Percentiles rank a stretch among this genome's conserved stretches.
Conservation (phyloP, 2,329 filamentous ascomycete species). For the Akanthomyces lecanii region DNA sequence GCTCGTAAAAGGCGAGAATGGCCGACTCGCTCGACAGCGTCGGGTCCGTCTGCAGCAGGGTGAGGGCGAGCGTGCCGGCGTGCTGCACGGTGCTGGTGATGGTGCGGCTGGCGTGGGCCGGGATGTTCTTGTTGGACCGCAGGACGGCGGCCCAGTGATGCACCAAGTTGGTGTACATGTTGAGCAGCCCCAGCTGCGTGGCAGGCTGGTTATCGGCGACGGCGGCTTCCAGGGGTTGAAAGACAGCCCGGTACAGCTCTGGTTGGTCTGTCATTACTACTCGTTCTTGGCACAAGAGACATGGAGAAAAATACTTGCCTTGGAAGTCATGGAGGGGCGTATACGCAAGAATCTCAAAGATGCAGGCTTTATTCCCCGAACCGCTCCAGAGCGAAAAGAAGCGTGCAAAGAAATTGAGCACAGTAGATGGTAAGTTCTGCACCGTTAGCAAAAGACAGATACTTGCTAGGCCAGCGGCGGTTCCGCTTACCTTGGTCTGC, state of each 20-base stretch:
- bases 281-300: background rate
- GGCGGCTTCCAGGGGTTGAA: constrained; percentile 48
- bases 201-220: constrained; percentile 45
- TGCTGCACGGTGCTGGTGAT: constrained; percentile 43
- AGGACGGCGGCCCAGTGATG: constrained; percentile 52
- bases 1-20: constrained; percentile 67
- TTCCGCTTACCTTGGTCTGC: constrained; percentile 48
- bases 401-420: constrained; percentile 46
- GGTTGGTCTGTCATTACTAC: constrained; percentile 16
- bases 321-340: constrained; percentile 52
- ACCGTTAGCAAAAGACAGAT: constrained; percentile 12
- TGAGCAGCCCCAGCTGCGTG: constrained; percentile 57
- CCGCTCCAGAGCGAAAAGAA: constrained; percentile 63
- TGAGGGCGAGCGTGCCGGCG: constrained; percentile 53
- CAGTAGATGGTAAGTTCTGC: constrained; percentile 44
- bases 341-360: constrained; percentile 57
- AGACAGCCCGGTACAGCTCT: constrained; percentile 50
- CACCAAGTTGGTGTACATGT: constrained; percentile 64
- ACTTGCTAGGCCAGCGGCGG: too few species aligned
- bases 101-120: constrained; percentile 33
- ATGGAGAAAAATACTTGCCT: constrained; percentile 36
- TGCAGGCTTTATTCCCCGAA: constrained; percentile 43
- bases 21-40: constrained; percentile 45
- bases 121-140: constrained; percentile 35
- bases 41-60: constrained; percentile 52